Evolutionary conservation across 495 filamentous ascomycete genomes (phyloP), one percentile per base, ranked within the genome.

Genomic region (Neurospora pannonica): DNA sequence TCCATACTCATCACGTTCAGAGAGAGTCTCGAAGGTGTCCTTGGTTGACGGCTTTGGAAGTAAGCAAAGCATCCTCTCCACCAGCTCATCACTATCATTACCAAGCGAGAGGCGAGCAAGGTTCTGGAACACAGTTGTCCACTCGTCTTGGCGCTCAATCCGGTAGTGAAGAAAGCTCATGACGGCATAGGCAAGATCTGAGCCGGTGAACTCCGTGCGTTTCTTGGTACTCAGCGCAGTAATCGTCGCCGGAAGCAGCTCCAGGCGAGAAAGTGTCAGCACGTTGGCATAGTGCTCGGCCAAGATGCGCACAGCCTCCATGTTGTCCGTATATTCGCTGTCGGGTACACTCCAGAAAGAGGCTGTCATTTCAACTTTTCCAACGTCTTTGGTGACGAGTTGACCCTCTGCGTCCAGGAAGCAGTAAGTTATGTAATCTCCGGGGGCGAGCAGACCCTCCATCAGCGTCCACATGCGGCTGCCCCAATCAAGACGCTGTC

Each of bases 381-480:
- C 70, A 10, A 77, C 21, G 2, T 71, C 13, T 34, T 31, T 36
- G n/a, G 10, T 38, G 9, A 38, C 10, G 21, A 42, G 19, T 37
- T 28, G 54, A 9, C 46, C 48, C 34, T 54, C n/a, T 21, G 71
- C 43, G 38, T 75, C 62, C 17, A 71, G 54, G 24, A 38, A 67
- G 54, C 54, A 67, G 54, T 67, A 67, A 17, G 31, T 21, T 21
- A 76, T 69, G 19, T n/a, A 3, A 28, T 76, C 36, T 4, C 76
- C 74, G 0, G 83, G 82, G 48, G 74, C 75, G 3, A 87, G 82
- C 1, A 88, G 75, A 8, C 81, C 77, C 74, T 88, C 86, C 17
- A 85, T 84, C 19, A 87, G 80, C 4, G 84, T 86, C 86, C 86
- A 88, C 42, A 86, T 73, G n/a, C 85, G 78, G 17, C 75, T 71